A percentile compares a stretch with the other conserved stretches of the same genome.
These are phyloP conservation scores for Clonostachys sp. DNA, from an alignment of 2,329 filamentous ascomycete genomes.

Conservation along the genomic window DNA sequence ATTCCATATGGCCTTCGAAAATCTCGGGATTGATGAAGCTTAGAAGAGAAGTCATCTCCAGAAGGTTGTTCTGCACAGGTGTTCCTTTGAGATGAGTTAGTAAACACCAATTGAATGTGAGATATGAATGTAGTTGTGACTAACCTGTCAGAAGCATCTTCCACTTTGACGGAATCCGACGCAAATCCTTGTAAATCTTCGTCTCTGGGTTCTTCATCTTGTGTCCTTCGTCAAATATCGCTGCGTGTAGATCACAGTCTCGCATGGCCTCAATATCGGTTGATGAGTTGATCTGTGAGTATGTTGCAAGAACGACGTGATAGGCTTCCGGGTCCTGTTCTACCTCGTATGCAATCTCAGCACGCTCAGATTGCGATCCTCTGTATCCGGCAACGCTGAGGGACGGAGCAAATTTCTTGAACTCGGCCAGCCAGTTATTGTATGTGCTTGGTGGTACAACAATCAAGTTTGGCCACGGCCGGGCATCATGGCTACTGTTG, in stretches of 20 bases:
- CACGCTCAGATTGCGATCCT: conserved; percentile 63
- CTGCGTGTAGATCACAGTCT: conserved; percentile 42
- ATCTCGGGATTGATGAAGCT: conserved; percentile 90
- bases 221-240: conserved; percentile 92
- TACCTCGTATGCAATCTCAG: conserved; percentile 59
- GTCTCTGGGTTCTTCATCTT: conserved; percentile 86
- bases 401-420: conserved; percentile 76
- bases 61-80: conserved; percentile 89
- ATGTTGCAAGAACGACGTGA: conserved; percentile 56
- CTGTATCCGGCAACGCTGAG: conserved; percentile 69
- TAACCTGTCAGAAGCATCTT: conserved; percentile 65
- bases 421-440: conserved; percentile 94
- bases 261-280: conserved; percentile 47
- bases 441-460: conserved; percentile 91
- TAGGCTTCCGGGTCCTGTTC: conserved; percentile 63
- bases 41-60: conserved; percentile 84
- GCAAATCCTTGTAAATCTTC: conserved; percentile 73
- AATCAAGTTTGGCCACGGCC: conserved; percentile 69
- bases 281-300: conserved; percentile 51
- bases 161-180: conserved; percentile 75
- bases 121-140: neutral
- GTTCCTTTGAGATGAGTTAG: conserved; percentile 61
- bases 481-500: conserved; percentile 6
- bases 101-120: neutral
- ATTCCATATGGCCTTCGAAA: conserved; percentile 71